phyloP scores from a whole-genome alignment of 1,139 yeast species.

The Yamadazyma oceani region DNA sequence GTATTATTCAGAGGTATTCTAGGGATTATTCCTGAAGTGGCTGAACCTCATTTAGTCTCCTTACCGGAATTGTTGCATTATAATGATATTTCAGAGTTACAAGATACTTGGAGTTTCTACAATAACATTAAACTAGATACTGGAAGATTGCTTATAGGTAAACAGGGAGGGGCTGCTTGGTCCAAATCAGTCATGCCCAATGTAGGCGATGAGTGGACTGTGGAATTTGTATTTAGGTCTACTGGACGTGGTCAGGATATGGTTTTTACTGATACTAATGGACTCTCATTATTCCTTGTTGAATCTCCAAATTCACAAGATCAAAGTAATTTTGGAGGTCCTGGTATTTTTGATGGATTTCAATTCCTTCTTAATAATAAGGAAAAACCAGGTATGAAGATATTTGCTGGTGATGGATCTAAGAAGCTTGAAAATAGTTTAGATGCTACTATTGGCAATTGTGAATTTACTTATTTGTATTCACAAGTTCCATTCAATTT shows the following conservation, averaged over 20 bases:
- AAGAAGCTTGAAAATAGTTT: conserved; percentile 24
- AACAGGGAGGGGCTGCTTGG: conserved; percentile 53
- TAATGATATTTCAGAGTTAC: conserved; percentile 22
- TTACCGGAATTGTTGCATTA: conserved; percentile 34
- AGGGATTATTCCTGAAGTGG: conserved; percentile 10
- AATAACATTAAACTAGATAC: conserved; percentile 33
- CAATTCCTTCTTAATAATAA: conserved; percentile 53
- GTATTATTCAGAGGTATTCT: conserved; percentile 3
- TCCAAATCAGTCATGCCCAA: conserved; percentile 33
- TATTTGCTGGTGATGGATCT: conserved; percentile 59
- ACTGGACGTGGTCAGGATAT: conserved; percentile 40
- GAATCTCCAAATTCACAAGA: conserved; percentile 24
- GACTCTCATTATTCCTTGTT: conserved; percentile 52
- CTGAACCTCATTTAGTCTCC: conserved; percentile 20
- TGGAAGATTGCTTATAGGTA: conserved; percentile 41
- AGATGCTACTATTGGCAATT: conserved; percentile 51
- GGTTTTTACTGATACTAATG: conserved; percentile 37
- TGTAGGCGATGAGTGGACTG: conserved; percentile 50
- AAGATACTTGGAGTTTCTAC: conserved; percentile 28
- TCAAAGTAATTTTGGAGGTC: conserved; percentile 48
- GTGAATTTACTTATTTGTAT: conserved; percentile 59
- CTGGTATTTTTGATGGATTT: conserved; percentile 57
- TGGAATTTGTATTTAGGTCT: conserved; percentile 63
- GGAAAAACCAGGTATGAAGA: conserved; percentile 52
- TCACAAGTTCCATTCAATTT: conserved; percentile 68